Evolutionary conservation across 2,329 filamentous ascomycete species (phyloP), one percentile per base, ranked within the genome.

Genomic region (Sordariomycetes sp.): DNA sequence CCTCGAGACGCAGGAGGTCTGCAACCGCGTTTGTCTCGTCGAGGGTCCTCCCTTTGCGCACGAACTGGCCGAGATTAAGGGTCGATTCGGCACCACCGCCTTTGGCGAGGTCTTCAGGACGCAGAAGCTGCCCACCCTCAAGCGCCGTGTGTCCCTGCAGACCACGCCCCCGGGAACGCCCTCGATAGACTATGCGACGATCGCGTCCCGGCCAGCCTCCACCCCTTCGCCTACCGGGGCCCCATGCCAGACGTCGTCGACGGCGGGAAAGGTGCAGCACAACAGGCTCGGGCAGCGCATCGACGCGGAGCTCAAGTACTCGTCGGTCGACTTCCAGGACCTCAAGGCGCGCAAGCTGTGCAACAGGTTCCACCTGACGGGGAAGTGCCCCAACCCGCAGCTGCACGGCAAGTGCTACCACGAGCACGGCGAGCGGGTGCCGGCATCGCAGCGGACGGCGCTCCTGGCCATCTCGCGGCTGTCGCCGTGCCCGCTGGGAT

Each of bases 1-100:
- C 54, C 61, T 64, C 1, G 61, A 66, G 22, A 63, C 66, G 24
- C 56, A 61, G 12, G 25, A 61, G 1, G 65, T 62, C 20, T 65
- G 66, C 16, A 63, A 64, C 6, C 67, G 66, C 11, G 69, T 76
- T 40, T 67, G 70, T 4, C 62, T 76, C 4, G 57, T 76, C 35
- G 68, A 75, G 62, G 73, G 70, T 0, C 68, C 69, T 32, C 68
- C 69, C 0, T 75, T 74, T 57, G 68, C 69, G 0, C 62, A 62
- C 22, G 72, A 75, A 50, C 61, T 75, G 25, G 66, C 62, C 37
- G 64, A 65, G 1, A 59, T 73, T 20, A 66, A 64, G 18, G 63
- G 65, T 5, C 63, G 64, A 5, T 70, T 70, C 25, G 60, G 62
- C 11, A 62, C 61, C 28, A 59, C 58, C 48, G 63, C 64, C n/a